Conservation (phyloP, 2,329 filamentous ascomycete species). For the Stemphylium vesicarium region DNA sequence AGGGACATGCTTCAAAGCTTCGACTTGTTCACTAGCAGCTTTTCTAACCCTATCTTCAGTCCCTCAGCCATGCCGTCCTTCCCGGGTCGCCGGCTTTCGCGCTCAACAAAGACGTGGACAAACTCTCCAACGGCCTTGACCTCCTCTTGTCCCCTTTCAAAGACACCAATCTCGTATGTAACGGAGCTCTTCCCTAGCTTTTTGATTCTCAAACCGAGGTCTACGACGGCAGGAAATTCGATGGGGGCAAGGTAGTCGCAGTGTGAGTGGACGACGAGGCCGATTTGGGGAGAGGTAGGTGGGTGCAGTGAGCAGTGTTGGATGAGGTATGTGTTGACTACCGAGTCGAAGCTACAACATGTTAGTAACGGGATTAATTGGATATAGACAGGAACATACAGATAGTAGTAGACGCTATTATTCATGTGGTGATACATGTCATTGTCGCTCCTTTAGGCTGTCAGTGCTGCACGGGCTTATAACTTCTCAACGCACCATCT, state of each 20-base stretch:
- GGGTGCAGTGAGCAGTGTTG: constrained; percentile 76
- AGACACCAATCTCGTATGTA: constrained; percentile 87
- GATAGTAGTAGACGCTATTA: constrained; percentile 83
- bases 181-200: constrained; percentile 87
- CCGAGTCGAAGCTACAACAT: constrained; percentile 72
- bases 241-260: constrained; percentile 85
- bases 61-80: constrained; percentile 66
- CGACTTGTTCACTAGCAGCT: constrained; percentile 27
- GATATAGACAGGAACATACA: constrained; percentile 56
- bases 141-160: constrained; percentile 72
- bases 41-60: constrained; percentile 57
- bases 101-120: constrained; percentile 86
- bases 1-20: constrained; percentile 31
- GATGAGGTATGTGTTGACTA: constrained; percentile 89
- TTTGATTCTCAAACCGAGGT: constrained; percentile 81
- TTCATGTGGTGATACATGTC: constrained; percentile 97
- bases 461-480: constrained; percentile 13
- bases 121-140: constrained; percentile 87
- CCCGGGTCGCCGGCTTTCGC: constrained; percentile 71
- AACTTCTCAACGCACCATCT: constrained; percentile 69
- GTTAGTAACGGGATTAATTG: constrained; percentile 1
- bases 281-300: constrained; percentile 72
- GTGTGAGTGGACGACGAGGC: constrained; percentile 83
- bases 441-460: constrained; percentile 72
- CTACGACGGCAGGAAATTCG: constrained; percentile 80